Base-by-base conservation (phyloP, 208 protist species). In the Acanthamoeba castellanii region DNA sequence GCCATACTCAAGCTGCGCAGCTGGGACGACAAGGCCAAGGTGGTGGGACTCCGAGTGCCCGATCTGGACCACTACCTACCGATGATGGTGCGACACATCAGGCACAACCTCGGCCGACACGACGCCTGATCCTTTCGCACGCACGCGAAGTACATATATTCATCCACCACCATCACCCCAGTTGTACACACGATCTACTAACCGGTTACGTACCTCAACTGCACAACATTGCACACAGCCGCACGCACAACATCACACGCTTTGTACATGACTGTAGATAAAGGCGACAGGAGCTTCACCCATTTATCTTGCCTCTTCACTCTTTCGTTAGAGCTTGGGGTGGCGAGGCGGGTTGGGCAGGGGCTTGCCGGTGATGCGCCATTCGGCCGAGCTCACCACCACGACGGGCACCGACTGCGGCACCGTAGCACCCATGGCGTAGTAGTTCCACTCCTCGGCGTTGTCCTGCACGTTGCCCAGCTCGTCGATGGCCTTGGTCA, bases 1-100 rank as follows among this genome's bases (percentile, higher is more conserved):
- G 52, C 70, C 25, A 76, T 82, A 1, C 90, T 94, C 66, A 94
- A 94, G 68, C 20, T 94, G 59, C 22, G 90, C 42, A 94, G 30
- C 42, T 94, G 90, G 90, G 90, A 94, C 45, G 90, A 94, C 68
- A 94, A 94, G 90, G 90, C 68, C 42, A 94, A 94, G 90, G 55
- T 94, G 50, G 90, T 94, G 45, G 90, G 90, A 7, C 34, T 52
- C 45, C 11, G 61, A 34, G 90, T 94, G 61, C 90, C 90, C 32
- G 66, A 22, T 30, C 55, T 94, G 47, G 45, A 94, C 20, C n/a
- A 42, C 37, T 94, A 82, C 32, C 18, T 55, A 66, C 90, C 90
- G 20, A 94, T 94, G 90, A 82, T 94, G 42, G 50, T 59, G 34
- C 32, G 34, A 7, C 90, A 94, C 68, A 45, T 94, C 85, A 92